Evolutionary conservation across 768 basidiomycete genomes (phyloP).

Genomic region (Boletus vinaceobasis): DNA sequence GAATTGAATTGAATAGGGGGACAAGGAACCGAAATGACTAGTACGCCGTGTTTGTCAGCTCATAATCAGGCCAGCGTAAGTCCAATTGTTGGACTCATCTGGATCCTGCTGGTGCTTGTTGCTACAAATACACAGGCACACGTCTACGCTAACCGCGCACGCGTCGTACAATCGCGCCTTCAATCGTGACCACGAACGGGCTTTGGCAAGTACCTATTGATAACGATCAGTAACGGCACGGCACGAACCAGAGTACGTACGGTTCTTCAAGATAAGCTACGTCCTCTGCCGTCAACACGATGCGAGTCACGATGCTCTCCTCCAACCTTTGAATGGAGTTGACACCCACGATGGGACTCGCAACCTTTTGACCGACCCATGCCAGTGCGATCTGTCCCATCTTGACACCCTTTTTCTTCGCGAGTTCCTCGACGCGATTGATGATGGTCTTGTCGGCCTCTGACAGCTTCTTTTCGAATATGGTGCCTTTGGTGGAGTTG

Average conservation of each 20-base stretch:
- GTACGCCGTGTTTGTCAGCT: neutral
- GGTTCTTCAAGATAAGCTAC: conserved; percentile 25
- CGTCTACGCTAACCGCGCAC: neutral
- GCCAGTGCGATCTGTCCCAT: conserved; percentile 48
- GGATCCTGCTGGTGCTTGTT: neutral
- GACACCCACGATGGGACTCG: conserved; percentile 44
- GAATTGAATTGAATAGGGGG: too few species aligned
- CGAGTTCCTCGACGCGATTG: conserved; percentile 39
- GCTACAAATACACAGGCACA: neutral
- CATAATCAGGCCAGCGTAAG: neutral
- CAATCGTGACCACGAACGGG: conserved; percentile 16
- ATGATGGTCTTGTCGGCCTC: conserved; percentile 36
- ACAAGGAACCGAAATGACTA: neutral
- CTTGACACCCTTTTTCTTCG: conserved; percentile 36
- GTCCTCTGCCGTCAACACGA: conserved; percentile 25
- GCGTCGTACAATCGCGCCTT: neutral
- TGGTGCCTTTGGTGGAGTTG: conserved; percentile 14
- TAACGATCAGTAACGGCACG: neutral
- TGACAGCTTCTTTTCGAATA: conserved; percentile 21
- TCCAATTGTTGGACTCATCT: neutral
- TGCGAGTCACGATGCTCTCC: conserved; percentile 10
- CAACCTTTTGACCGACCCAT: conserved; percentile 40
- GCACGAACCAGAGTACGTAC: conserved; percentile 9
- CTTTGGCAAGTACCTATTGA: conserved; percentile 16
- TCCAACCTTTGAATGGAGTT: conserved; percentile 33